phyloP scores from a whole-genome alignment of 2,329 filamentous ascomycete species.

The Trichoderma afroharzianum region DNA sequence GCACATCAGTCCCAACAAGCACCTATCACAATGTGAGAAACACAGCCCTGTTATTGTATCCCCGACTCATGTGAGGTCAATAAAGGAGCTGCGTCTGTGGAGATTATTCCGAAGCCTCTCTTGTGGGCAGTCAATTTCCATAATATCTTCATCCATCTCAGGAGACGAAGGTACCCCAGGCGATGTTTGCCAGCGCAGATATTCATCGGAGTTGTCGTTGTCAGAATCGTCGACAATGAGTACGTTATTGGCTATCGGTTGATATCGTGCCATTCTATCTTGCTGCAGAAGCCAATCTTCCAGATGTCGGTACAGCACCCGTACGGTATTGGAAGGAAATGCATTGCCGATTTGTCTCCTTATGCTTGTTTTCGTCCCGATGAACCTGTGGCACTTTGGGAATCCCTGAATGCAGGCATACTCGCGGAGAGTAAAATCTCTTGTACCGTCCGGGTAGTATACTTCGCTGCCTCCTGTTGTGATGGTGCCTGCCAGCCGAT shows the following conservation, averaged over 20 bases:
- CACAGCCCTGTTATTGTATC: neutral
- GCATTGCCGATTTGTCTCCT: slow-evolving; percentile 75
- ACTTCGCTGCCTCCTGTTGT: slow-evolving; percentile 61
- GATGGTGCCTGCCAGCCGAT: slow-evolving; percentile 54
- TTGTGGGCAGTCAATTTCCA: neutral
- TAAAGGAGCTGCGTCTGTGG: neutral
- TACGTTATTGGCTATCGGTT: slow-evolving; percentile 21
- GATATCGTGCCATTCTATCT: slow-evolving; percentile 36
- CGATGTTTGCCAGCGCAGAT: neutral
- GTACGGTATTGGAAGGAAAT: slow-evolving; percentile 61
- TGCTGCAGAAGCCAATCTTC: slow-evolving; percentile 42
- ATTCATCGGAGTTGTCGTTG: slow-evolving; percentile 24
- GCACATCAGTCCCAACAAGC: neutral
- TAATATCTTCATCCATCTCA: slow-evolving; percentile 25
- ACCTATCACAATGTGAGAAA: too few relatives aligned
- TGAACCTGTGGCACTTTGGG: slow-evolving; percentile 57
- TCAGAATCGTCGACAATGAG: slow-evolving; percentile 26
- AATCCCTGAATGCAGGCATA: slow-evolving; percentile 69
- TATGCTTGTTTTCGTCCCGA: slow-evolving; percentile 36
- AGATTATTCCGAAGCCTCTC: neutral
- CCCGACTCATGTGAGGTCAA: slow-evolving; percentile 1
- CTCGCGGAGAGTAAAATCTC: slow-evolving; percentile 65
- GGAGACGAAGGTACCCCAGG: slow-evolving; percentile 21
- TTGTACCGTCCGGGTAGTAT: slow-evolving; percentile 61
- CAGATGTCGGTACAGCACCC: slow-evolving; percentile 47